These are phyloP conservation scores for Rhynchosporium secalis DNA, from an alignment of 2,329 filamentous ascomycete genomes.

Conservation along the genomic window DNA sequence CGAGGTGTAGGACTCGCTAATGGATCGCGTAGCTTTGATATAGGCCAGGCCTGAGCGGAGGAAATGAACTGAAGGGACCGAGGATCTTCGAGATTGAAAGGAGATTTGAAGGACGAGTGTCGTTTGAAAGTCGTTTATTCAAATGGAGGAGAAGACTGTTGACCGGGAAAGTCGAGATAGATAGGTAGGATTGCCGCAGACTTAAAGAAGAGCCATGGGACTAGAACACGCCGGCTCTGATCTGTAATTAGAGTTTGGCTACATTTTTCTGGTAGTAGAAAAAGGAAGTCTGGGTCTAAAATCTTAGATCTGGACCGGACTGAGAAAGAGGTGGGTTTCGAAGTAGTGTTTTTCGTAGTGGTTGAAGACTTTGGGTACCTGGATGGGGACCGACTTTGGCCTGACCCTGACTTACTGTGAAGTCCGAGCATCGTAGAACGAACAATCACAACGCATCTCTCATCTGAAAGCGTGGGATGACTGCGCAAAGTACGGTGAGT, in stretches of 20 bases:
- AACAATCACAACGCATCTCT: too few relatives aligned
- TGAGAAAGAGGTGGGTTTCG: constrained; percentile 2
- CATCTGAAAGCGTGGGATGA: too few relatives aligned
- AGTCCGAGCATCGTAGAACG: background rate
- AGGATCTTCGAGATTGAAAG: background rate
- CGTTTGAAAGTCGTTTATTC: background rate
- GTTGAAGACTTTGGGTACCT: constrained; percentile 1
- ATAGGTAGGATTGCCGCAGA: background rate
- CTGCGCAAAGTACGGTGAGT: too few relatives aligned
- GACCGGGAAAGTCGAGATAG: background rate
- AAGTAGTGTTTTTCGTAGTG: background rate
- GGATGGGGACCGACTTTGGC: background rate
- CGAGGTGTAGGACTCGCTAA: background rate
- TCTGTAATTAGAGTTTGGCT: constrained; percentile 5
- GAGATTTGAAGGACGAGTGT: background rate
- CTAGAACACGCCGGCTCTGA: constrained; percentile 1
- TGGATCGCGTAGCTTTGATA: background rate
- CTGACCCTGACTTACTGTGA: background rate
- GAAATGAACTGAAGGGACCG: background rate
- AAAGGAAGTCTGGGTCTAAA: background rate
- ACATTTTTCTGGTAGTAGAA: background rate
- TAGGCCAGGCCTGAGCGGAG: background rate
- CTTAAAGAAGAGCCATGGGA: constrained; percentile 1
- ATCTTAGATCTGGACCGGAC: background rate
- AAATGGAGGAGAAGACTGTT: background rate